phyloP scores from a whole-genome alignment of 2,329 filamentous ascomycete genomes.

The Colletotrichum coccodes region DNA sequence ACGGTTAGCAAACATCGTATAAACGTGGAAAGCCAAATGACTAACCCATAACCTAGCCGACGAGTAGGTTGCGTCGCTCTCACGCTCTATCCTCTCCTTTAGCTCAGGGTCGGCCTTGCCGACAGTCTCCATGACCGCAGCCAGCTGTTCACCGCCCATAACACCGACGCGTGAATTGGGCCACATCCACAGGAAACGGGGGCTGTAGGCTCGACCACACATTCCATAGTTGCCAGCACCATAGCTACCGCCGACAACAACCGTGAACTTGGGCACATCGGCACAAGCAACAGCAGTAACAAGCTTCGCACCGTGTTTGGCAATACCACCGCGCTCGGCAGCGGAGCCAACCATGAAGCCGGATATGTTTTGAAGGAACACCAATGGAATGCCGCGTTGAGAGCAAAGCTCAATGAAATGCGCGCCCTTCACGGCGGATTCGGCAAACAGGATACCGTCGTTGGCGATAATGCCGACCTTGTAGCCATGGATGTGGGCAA shows the following conservation, averaged over 20 bases:
- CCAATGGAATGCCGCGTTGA: conserved; percentile 86
- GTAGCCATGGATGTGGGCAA: conserved; percentile 89
- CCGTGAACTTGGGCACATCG: conserved; percentile 95
- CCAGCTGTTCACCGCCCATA: conserved; percentile 94
- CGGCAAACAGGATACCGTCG: conserved; percentile 93
- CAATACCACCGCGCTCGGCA: conserved; percentile 93
- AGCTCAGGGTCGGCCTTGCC: conserved; percentile 84
- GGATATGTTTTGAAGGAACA: conserved; percentile 96
- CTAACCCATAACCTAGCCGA: conserved; percentile 87
- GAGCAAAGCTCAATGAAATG: conserved; percentile 97
- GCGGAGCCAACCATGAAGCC: conserved; percentile 98
- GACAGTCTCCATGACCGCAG: conserved; percentile 93
- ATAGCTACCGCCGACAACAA: conserved; percentile 92
- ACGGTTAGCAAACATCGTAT: conserved; percentile 22
- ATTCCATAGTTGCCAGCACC: conserved; percentile 98
- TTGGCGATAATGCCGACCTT: conserved; percentile 94
- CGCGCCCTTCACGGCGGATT: conserved; percentile 89
- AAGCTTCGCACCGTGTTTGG: conserved; percentile 97
- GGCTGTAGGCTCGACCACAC: conserved; percentile 95
- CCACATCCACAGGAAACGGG: conserved; percentile 95
- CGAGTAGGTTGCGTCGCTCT: conserved; percentile 90
- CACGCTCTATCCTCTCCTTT: conserved; percentile 85
- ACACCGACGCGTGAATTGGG: conserved; percentile 96
- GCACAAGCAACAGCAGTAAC: conserved; percentile 95
- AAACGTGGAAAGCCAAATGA: conserved; percentile 34